These are phyloP conservation scores for Aspergillus sp. DNA, from an alignment of 2,329 filamentous ascomycete genomes.

Conservation along the genomic window DNA sequence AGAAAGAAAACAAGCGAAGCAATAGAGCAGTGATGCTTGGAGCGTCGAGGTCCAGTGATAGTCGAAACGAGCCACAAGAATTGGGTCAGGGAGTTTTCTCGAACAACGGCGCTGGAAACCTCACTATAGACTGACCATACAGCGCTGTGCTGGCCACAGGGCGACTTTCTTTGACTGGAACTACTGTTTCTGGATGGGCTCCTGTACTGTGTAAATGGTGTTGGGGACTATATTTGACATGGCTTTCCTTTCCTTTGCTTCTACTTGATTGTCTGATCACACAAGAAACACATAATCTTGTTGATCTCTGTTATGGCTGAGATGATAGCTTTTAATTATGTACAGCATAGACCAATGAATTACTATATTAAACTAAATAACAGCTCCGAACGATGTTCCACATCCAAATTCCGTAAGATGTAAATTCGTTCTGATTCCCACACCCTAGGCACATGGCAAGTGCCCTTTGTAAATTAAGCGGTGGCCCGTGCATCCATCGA, in stretches of 20 bases:
- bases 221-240: background rate
- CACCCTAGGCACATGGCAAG: background rate
- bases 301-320: constrained; percentile 3
- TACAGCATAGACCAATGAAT: constrained; percentile 4
- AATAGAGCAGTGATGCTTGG: background rate
- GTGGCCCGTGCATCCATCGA: constrained; percentile 33
- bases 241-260: background rate
- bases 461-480: constrained; percentile 27
- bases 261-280: background rate
- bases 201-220: constrained; percentile 18
- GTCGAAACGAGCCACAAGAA: background rate
- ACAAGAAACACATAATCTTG: constrained; percentile 1
- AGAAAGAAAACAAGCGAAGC: constrained; percentile 6
- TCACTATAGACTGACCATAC: background rate
- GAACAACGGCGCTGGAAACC: background rate
- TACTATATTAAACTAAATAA: background rate
- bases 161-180: constrained; percentile 12
- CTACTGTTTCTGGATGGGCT: constrained; percentile 5
- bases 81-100: background rate
- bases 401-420: too few relatives aligned
- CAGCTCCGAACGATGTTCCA: too few relatives aligned
- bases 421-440: background rate
- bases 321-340: constrained; percentile 4
- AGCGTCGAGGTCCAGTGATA: background rate
- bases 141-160: constrained; percentile 25